Evolutionary conservation across 805 yeast genomes (phyloP).

Genomic region (Metschnikowia borealis): DNA sequence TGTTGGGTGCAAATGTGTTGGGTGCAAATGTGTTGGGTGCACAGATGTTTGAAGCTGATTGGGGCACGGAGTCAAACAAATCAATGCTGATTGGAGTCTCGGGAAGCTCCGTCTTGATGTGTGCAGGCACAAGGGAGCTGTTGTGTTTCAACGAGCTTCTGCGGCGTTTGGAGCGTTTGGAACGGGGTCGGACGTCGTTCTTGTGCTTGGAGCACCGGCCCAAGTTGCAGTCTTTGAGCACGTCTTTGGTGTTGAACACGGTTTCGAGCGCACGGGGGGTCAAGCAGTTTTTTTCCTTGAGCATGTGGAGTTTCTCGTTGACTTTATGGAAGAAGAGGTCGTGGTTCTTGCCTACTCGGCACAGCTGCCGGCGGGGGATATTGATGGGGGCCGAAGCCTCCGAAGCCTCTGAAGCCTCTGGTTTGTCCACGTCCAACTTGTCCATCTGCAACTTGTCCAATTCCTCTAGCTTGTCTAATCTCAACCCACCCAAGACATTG

Average conservation of each 20-base stretch:
- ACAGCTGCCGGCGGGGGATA: not conserved
- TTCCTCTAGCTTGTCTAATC: not conserved
- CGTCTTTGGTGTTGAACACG: conserved; percentile 28
- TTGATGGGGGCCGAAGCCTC: not conserved
- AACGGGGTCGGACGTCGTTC: not conserved
- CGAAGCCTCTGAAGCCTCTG: not conserved
- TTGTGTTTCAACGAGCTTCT: not conserved
- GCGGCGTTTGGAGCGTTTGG: not conserved
- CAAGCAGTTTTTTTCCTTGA: conserved; percentile 17
- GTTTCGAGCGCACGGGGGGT: conserved; percentile 25
- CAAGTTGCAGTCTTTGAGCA: conserved; percentile 19
- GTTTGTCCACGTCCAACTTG: not conserved
- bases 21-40: too few species aligned
- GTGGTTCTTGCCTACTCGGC: not conserved
- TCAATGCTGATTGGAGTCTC: conserved; percentile 18
- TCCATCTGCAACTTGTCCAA: too few species aligned
- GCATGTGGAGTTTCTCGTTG: conserved; percentile 15
- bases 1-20: too few species aligned
- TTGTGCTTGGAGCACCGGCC: conserved; percentile 1
- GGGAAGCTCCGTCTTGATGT: not conserved
- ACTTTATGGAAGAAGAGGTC: conserved; percentile 11
- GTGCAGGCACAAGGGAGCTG: not conserved
- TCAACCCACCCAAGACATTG: too few species aligned
- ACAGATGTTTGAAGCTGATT: not conserved
- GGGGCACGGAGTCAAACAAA: not conserved